phyloP scores from a whole-genome alignment of 192 early-diverging fungal species.

The Gaertneriomyces sp. region DNA sequence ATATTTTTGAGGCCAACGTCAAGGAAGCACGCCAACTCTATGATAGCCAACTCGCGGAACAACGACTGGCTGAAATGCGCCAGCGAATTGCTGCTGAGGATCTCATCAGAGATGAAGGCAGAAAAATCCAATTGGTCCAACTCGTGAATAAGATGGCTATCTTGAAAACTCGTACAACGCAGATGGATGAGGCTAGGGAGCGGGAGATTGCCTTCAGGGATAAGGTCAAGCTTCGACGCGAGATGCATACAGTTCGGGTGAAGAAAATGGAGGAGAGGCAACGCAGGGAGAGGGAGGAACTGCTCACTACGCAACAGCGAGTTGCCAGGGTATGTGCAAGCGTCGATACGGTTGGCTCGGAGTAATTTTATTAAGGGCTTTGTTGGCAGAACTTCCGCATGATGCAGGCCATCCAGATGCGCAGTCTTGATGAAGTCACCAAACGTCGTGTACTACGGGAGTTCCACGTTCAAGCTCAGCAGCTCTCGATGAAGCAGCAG shows the following conservation, averaged over 20 bases:
- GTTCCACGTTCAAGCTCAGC: slow-evolving; percentile 24
- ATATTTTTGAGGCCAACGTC: slow-evolving; percentile 24
- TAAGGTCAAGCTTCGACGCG: slow-evolving; percentile 19
- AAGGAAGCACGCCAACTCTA: slow-evolving; percentile 28
- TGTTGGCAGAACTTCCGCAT: slow-evolving; percentile 18
- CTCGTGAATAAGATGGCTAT: slow-evolving; percentile 22
- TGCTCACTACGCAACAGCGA: slow-evolving; percentile 14
- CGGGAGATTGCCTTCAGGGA: slow-evolving; percentile 21
- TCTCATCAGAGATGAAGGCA: slow-evolving; percentile 18
- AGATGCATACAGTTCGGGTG: slow-evolving; percentile 9
- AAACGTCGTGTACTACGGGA: slow-evolving; percentile 18
- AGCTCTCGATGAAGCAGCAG: slow-evolving; percentile 33
- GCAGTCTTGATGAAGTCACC: slow-evolving; percentile 21
- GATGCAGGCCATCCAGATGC: slow-evolving; percentile 24
- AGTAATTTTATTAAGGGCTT: neutral
- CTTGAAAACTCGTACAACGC: slow-evolving; percentile 13
- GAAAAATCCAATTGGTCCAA: slow-evolving; percentile 21
- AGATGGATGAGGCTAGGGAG: slow-evolving; percentile 27
- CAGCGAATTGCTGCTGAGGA: slow-evolving; percentile 22
- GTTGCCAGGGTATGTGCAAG: slow-evolving; percentile 16
- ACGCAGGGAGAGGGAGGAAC: slow-evolving; percentile 26
- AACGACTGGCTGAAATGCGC: slow-evolving; percentile 17
- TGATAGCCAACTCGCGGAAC: slow-evolving; percentile 27
- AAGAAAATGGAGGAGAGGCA: slow-evolving; percentile 25
- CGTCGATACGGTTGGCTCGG: neutral